Evolutionary conservation across 305 asterid species (phyloP), one percentile per base, ranked within the genome.

Genomic region (Solanum hybrid): DNA sequence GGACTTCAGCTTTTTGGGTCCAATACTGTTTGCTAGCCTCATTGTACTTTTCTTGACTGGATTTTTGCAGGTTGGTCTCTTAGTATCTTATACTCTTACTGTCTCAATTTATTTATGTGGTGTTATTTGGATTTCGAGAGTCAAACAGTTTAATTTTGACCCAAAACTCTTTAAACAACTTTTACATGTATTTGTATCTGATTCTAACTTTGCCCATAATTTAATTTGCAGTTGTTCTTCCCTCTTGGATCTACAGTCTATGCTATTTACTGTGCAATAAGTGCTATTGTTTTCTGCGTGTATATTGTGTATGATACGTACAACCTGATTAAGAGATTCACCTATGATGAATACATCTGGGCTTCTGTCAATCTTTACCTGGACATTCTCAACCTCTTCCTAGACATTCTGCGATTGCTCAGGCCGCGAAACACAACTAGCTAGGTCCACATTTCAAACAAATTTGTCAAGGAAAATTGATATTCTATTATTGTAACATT

Each of bases 341-440:
- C 89, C 11, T 90, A 92, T 36, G 92, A 93, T 29, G 60, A 94
- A 1, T 91, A 91, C 86, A 94, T 93, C 26, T 90, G 92, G 94
- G 95, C 94, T 69, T 87, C 94, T 0, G 37, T 90, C 75, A 6
- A 75, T 7, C 91, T 92, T 72, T 92, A 93, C 78, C 86, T 94
- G 29, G 95, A 93, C 79, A 72, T 93, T 88, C 32, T 92, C 79
- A 89, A 90, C 73, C 82, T 93, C 64, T 92, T 92, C 38, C 2
- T 88, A 1, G 89, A 76, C 27, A 32, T 76, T 76, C 42, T 76
- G 27, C 26, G 16, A 36, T 17, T 76, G 14, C 8, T 76, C 3
- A 76, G 27, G 42, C 81, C 27, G 14, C 40, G 81, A 76, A 76
- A 32, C 42, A 17, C 42, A 32, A 76, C 42, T 76, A 76, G 14